Percentiles rank a stretch among this genome's conserved stretches.
Conservation (phyloP, 805 yeast species). For the Osmozyma mogii region DNA sequence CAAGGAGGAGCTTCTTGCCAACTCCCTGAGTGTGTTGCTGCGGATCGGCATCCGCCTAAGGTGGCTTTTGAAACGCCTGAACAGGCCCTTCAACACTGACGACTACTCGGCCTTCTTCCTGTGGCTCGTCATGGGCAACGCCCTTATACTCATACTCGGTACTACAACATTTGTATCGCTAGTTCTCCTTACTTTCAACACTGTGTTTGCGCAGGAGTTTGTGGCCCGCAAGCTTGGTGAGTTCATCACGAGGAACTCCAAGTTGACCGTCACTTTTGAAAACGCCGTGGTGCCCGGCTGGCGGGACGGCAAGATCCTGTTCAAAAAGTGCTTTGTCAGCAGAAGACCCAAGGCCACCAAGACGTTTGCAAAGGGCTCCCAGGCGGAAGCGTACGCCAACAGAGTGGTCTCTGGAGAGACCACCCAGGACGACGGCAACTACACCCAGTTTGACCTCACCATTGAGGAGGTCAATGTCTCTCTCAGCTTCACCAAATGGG, state of each 20-base stretch:
- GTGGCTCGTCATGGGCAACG: constrained; percentile 87
- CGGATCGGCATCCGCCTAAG: constrained; percentile 37
- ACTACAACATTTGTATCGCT: constrained; percentile 90
- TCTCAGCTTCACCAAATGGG: constrained; percentile 76
- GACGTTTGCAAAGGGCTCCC: constrained; percentile 63
- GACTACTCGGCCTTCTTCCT: constrained; percentile 86
- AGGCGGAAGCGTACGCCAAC: constrained; percentile 59
- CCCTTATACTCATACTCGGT: constrained; percentile 68
- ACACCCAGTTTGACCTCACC: constrained; percentile 89
- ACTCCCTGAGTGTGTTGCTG: constrained; percentile 22
- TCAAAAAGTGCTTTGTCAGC: constrained; percentile 79
- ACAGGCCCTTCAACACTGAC: constrained; percentile 85
- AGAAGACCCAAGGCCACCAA: constrained; percentile 60
- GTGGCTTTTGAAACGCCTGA: constrained; percentile 70
- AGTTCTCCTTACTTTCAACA: constrained; percentile 66
- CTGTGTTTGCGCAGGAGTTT: constrained; percentile 82
- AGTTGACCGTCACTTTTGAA: constrained; percentile 79
- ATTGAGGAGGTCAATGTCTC: constrained; percentile 80
- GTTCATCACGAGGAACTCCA: constrained; percentile 73
- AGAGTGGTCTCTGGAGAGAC: constrained; percentile 32
- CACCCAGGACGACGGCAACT: constrained; percentile 75
- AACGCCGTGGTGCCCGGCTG: constrained; percentile 92
- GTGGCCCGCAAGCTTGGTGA: constrained; percentile 80
- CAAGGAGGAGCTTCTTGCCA: constrained; percentile 17
- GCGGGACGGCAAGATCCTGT: constrained; percentile 78